These are phyloP conservation scores for Hemileia vastatrix DNA, from an alignment of 1,284 basidiomycete species.

Conservation along the genomic window DNA sequence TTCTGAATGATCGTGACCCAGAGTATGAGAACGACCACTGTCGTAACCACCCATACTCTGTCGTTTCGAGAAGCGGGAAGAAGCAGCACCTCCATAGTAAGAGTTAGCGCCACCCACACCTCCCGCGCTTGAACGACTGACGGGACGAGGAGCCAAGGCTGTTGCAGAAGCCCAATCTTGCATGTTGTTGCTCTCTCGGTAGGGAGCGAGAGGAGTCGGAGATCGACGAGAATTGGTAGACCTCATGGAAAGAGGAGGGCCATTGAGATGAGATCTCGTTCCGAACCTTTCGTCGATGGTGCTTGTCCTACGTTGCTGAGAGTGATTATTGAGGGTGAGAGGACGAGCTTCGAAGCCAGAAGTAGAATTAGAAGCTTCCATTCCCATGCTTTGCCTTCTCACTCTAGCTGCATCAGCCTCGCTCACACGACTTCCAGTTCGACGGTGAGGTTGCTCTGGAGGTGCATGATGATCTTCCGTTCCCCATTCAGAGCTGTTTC, in stretches of 20 bases:
- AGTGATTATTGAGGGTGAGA: neutral
- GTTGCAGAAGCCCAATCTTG: neutral
- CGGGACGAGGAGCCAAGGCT: neutral
- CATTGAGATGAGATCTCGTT: neutral
- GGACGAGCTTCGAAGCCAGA: neutral
- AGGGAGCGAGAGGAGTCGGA: neutral
- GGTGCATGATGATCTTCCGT: neutral
- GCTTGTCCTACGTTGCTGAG: neutral
- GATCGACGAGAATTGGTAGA: neutral
- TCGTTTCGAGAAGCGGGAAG: neutral
- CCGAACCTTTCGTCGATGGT: neutral
- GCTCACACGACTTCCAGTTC: neutral
- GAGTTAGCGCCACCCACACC: too few species aligned
- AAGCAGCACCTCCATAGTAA: neutral
- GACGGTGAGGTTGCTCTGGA: neutral
- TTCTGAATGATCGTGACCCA: neutral
- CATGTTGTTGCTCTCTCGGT: neutral
- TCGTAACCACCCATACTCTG: neutral
- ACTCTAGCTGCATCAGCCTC: neutral
- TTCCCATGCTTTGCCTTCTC: neutral
- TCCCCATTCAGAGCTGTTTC: neutral
- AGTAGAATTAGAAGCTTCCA: neutral
- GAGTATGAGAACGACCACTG: neutral
- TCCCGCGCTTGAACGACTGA: neutral
- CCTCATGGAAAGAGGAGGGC: neutral